Evolutionary conservation across 768 basidiomycete genomes (phyloP), one percentile per base, ranked within the genome.

Genomic region (Mycena crocata): DNA sequence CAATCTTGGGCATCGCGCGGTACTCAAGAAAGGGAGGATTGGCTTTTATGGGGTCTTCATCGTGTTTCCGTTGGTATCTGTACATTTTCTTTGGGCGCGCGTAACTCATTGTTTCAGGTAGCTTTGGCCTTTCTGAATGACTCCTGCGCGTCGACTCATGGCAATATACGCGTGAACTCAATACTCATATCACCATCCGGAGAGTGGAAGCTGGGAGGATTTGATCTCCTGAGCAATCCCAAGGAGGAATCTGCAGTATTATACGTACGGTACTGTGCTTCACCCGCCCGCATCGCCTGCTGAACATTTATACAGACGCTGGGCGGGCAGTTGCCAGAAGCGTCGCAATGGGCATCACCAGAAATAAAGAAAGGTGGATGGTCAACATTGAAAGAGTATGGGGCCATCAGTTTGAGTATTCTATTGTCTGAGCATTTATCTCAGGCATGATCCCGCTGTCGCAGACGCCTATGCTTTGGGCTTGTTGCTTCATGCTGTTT

Each of bases 191-290:
- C 97, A 1, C 90, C 92, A 0, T 93, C 95, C 0, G 94, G 97
- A 7, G 98, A 99, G 81, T 99, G 97, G 98, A 94, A 94, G 74
- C 81, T 99, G 10, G 96, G 94, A 23, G 97, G 97, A 1, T 96
- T 99, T 73, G 98, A 99, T 73, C 80, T 97, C 0, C 77, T 98
- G 67, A 95, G 94, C 71, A 93, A 86, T 70, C 86, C 91, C 12
- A 93, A 89, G 71, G 96, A 98, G 57, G 90, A 93, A 17, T 77
- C 83, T 48, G 87, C 93, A 34, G 86, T 93, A 19, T 81, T 96
- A 74, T 97, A 93, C 83, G 95, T 96, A 80, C 78, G 92, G 80
- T 71, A 44, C 31, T 42, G 42, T 69, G n/a, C 24, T 63, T 26
- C 3, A 40, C 45, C 28, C 52, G 28, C 13, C 26, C 68, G 23